phyloP scores from a whole-genome alignment of 805 yeast genomes.

The Candida pini region DNA sequence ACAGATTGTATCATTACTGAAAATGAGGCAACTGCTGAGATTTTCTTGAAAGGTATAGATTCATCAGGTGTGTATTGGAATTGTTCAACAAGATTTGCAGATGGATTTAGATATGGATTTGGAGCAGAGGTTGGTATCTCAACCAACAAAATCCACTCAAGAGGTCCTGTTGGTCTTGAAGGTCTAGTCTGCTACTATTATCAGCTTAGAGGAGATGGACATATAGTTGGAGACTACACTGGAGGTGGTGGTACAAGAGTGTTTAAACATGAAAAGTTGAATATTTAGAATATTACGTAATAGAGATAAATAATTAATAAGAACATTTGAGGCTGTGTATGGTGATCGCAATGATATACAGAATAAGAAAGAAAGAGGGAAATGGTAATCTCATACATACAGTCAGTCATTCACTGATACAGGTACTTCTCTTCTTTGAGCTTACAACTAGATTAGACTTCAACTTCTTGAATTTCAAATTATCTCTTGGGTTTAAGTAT shows the following conservation, averaged over 20 bases:
- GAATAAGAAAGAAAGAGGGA: no score
- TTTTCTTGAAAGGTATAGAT: slow-evolving; percentile 79
- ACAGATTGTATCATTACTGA: slow-evolving; percentile 91
- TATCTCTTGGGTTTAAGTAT: no score
- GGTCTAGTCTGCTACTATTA: slow-evolving; percentile 96
- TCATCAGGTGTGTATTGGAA: slow-evolving; percentile 98
- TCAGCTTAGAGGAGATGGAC: slow-evolving; percentile 88
- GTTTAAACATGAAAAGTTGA: slow-evolving; percentile 68
- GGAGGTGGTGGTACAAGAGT: slow-evolving; percentile 87
- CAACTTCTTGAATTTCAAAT: neutral
- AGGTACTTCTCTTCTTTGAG: no score
- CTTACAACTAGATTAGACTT: no score
- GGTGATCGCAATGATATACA: no score
- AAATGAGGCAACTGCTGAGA: slow-evolving; percentile 61
- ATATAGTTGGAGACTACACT: slow-evolving; percentile 81
- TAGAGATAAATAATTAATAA: neutral
- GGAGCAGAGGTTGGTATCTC: slow-evolving; percentile 98
- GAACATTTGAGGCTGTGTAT: no score
- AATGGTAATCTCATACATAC: no score
- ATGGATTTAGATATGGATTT: slow-evolving; percentile 96
- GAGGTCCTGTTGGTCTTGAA: slow-evolving; percentile 98
- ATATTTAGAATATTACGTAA: slow-evolving; percentile 26
- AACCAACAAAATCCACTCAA: slow-evolving; percentile 93
- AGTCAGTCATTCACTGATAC: no score
- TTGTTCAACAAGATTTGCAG: slow-evolving; percentile 95